Evolutionary conservation across 495 filamentous ascomycete genomes (phyloP).

Genomic region (Parathielavia appendiculata): DNA sequence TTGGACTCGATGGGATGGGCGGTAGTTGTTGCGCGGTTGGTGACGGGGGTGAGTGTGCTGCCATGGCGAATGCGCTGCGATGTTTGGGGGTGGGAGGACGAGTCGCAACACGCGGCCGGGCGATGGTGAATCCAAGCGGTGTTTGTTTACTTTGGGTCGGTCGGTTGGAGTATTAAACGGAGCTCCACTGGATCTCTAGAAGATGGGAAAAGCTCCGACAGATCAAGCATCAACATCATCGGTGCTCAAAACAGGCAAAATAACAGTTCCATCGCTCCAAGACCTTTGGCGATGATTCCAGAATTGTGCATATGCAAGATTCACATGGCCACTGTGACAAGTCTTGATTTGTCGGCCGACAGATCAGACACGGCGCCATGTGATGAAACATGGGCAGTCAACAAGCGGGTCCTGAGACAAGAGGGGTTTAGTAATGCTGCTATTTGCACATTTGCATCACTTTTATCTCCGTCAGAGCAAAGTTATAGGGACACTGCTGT

Average conservation of each 20-base stretch:
- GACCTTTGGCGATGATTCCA: background rate
- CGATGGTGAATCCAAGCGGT: background rate
- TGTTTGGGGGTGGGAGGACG: background rate
- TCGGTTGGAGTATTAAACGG: background rate
- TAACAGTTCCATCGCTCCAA: background rate
- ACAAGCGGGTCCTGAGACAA: no score
- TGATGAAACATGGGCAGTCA: no score
- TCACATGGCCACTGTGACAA: background rate
- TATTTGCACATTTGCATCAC: no score
- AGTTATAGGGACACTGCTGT: no score
- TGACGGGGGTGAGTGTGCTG: conserved; percentile 36
- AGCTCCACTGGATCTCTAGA: background rate
- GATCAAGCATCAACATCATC: background rate
- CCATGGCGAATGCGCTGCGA: conserved; percentile 14
- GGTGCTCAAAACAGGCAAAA: background rate
- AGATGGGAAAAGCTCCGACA: background rate
- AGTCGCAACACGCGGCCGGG: background rate
- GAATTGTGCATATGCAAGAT: background rate
- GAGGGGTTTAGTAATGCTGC: no score
- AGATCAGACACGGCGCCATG: no score
- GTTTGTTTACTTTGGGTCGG: conserved; percentile 5
- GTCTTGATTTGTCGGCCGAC: no score
- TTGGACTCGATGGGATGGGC: conserved; percentile 53
- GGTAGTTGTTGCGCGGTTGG: conserved; percentile 46
- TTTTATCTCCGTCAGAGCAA: no score